Evolutionary conservation across 2,329 filamentous ascomycete species (phyloP), one percentile per base, ranked within the genome.

Genomic region (Byssoonygena ceratinophila): DNA sequence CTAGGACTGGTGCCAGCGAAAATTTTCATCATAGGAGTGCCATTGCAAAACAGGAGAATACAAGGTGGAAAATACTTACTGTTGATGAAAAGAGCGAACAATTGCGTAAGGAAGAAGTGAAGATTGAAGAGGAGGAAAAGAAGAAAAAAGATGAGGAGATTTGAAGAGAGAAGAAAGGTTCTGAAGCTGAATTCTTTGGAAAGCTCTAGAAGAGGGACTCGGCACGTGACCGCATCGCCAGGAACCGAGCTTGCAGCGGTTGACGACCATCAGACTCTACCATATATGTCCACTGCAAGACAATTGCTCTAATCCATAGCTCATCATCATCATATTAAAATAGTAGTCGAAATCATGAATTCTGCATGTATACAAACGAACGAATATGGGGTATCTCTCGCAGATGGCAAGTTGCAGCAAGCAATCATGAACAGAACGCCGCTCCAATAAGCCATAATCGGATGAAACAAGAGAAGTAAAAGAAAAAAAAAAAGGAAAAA

Each of bases 1-100:
- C 73, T 81, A 70, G 74, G 79, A 77, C 79, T 81, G 79, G 79
- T 82, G 79, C 79, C 79, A 82, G 79, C 79, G 75, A 70, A 64
- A 66, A 65, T 43, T 77, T 64, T 81, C 79, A 80, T 82, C 79
- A 77, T 74, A 46, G 11, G 37, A 43, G 34, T 32, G 25, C 31
- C 4, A 43, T 45, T 34, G 29, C 20, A 32, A 36, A 58, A 59
- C 12, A 40, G 7, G 16, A n/a, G 16, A 9, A 36, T 18, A 12
- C 23, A n/a, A 40, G 37, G 29, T 31, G 27, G 20, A 32, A n/a
- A 36, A 16, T 29, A 51, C 46, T 54, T 31, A 55, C 53, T 52
- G 31, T 18, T 23, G 18, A 31, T 7, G 20, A 29, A 27, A 14
- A n/a, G 18, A 37, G 18, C 14, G 23, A 27, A 52, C 40, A 52